Evolutionary conservation across 306 rosid species (phyloP).

Genomic region (apple (Malus domestica)): DNA sequence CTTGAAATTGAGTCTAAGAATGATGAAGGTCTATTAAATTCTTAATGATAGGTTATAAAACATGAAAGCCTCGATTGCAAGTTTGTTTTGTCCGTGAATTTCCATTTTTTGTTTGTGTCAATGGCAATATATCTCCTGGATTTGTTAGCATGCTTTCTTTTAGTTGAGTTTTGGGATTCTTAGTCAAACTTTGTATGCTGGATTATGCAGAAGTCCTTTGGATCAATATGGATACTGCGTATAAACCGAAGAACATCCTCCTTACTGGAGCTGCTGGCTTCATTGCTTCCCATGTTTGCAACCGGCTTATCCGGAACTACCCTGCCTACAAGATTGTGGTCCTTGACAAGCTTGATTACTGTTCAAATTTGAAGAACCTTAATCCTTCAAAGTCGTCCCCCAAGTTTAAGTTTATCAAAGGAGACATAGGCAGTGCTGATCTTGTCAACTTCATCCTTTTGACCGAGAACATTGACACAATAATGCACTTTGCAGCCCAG

Average conservation of each 20-base stretch:
- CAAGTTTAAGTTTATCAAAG: conserved; percentile 50
- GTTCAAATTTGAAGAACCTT: conserved; percentile 50
- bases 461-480: conserved; percentile 47
- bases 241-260: conserved; percentile 49
- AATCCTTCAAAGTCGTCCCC: conserved; percentile 36
- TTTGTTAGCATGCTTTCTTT: background rate
- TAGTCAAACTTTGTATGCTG: background rate
- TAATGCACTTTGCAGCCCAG: conserved; percentile 69
- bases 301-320: conserved; percentile 40
- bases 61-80: background rate
- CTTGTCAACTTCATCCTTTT: conserved; percentile 47
- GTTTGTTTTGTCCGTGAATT: background rate
- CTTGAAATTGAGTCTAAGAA: background rate
- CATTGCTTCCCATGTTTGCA: conserved; percentile 66
- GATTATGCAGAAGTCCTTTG: conserved; percentile 15
- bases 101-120: background rate
- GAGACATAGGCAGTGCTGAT: conserved; percentile 51
- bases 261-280: conserved; percentile 73
- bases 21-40: background rate
- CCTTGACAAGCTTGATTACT: conserved; percentile 64
- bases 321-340: conserved; percentile 41
- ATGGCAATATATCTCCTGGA: background rate
- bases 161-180: background rate
- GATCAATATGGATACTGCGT: conserved; percentile 27
- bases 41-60: background rate